phyloP scores from a whole-genome alignment of 1,139 yeast genomes.

The Suhomyces panamericanus region DNA sequence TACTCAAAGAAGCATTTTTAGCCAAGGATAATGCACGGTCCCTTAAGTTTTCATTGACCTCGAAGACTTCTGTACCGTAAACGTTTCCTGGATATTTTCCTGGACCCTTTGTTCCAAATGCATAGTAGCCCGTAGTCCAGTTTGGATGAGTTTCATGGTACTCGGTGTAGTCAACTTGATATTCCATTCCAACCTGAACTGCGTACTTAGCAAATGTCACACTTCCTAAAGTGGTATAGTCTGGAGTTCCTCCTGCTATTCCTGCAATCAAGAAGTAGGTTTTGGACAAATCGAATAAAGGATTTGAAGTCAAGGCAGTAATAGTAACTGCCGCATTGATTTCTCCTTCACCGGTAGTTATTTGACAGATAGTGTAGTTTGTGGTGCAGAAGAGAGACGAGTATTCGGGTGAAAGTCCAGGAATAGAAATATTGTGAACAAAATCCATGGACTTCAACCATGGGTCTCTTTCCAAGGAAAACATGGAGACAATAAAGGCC shows the following conservation, averaged over 20 bases:
- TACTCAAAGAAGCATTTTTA: constrained; percentile 39
- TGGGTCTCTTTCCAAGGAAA: constrained; percentile 52
- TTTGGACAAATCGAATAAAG: constrained; percentile 56
- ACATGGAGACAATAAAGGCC: constrained; percentile 58
- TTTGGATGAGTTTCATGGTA: constrained; percentile 50
- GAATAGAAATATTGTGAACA: constrained; percentile 45
- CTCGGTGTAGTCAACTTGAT: constrained; percentile 50
- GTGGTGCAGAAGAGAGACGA: constrained; percentile 57
- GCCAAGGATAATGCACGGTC: constrained; percentile 60
- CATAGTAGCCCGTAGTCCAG: constrained; percentile 64
- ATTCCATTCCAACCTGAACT: constrained; percentile 61
- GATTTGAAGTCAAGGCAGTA: constrained; percentile 54
- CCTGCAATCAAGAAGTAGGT: constrained; percentile 67
- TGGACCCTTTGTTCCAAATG: constrained; percentile 54
- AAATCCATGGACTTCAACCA: constrained; percentile 53
- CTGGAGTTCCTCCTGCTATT: constrained; percentile 66
- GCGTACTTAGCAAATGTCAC: constrained; percentile 64
- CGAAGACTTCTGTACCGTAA: constrained; percentile 68
- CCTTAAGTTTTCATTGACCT: constrained; percentile 58
- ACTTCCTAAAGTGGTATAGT: constrained; percentile 49
- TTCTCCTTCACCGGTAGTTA: constrained; percentile 71
- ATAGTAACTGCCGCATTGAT: constrained; percentile 65
- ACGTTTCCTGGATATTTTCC: constrained; percentile 53
- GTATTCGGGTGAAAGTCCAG: constrained; percentile 64
- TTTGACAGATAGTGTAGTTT: constrained; percentile 56